Evolutionary conservation across 352 stramenopile species (phyloP).

Genomic region (Phytophthora pisi): DNA sequence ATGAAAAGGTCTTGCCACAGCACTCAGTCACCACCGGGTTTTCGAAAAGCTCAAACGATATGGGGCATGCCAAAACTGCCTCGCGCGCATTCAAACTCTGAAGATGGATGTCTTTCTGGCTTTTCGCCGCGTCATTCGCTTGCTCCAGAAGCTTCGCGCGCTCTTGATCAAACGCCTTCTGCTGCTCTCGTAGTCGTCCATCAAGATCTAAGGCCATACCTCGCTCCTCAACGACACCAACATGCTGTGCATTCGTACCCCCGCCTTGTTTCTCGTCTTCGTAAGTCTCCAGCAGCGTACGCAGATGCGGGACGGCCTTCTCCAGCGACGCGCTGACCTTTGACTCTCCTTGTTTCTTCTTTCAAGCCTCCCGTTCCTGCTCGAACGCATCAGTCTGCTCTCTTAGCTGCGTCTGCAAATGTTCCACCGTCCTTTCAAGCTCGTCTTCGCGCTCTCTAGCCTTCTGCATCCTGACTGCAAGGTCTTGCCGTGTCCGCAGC

Average conservation of each 20-base stretch:
- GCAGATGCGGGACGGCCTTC: neutral
- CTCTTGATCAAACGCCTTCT: constrained; percentile 20
- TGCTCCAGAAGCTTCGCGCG: constrained; percentile 23
- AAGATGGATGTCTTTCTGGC: constrained; percentile 10
- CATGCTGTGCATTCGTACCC: neutral
- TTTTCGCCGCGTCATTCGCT: constrained; percentile 14
- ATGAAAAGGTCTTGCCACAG: constrained; percentile 37
- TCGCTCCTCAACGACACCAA: neutral
- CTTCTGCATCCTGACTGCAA: neutral
- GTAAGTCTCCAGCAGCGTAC: neutral
- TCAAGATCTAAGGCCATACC: neutral
- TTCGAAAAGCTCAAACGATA: constrained; percentile 35
- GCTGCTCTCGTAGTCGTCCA: constrained; percentile 8
- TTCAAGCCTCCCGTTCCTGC: neutral
- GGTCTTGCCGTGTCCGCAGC: neutral
- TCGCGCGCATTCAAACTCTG: constrained; percentile 17
- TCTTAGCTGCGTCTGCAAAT: neutral
- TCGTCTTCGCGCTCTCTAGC: neutral
- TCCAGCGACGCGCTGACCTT: neutral
- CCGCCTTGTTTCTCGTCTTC: neutral
- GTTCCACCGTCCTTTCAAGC: neutral
- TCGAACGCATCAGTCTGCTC: neutral
- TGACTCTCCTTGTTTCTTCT: neutral
- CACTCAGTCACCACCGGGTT: constrained; percentile 28
- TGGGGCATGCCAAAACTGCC: constrained; percentile 26